Conservation (phyloP, 371 early-diverging fungal species). For the Vairimorpha necatrix region DNA sequence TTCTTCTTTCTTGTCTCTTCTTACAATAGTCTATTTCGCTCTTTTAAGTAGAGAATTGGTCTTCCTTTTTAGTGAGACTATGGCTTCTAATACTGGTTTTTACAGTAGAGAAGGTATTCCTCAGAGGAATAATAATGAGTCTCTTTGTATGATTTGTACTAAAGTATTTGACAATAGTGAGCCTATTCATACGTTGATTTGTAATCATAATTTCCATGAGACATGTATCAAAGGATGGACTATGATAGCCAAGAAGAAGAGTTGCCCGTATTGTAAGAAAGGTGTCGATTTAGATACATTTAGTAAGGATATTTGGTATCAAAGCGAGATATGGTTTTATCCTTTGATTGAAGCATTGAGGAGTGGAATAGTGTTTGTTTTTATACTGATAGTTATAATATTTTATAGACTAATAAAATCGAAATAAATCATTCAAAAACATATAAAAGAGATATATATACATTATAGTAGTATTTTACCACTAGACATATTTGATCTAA, state of each 20-base stretch:
- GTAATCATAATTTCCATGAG: constrained; percentile 69
- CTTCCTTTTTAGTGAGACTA: constrained; percentile 51
- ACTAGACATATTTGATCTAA: no score
- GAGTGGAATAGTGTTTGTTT: constrained; percentile 57
- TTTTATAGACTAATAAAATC: constrained; percentile 22
- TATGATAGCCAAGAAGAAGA: constrained; percentile 80
- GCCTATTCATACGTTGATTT: constrained; percentile 54
- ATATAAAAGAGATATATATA: no score
- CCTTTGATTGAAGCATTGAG: constrained; percentile 58
- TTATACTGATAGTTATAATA: constrained; percentile 46
- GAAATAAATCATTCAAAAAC: no score
- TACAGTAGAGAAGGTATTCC: constrained; percentile 56
- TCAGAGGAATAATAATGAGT: constrained; percentile 30
- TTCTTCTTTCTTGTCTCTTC: constrained; percentile 19
- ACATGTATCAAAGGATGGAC: constrained; percentile 85
- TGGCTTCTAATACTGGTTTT: constrained; percentile 54
- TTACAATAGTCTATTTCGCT: constrained; percentile 60
- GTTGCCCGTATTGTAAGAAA: constrained; percentile 78
- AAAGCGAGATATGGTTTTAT: constrained; percentile 57
- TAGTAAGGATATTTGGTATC: constrained; percentile 56
- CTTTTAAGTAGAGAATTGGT: constrained; percentile 59
- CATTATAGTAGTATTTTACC: no score
- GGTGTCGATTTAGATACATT: constrained; percentile 60
- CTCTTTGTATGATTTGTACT: constrained; percentile 55
- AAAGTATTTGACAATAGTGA: constrained; percentile 36